Conservation (phyloP, 257 asterid genomes). For the Osmanthus fragrans region DNA sequence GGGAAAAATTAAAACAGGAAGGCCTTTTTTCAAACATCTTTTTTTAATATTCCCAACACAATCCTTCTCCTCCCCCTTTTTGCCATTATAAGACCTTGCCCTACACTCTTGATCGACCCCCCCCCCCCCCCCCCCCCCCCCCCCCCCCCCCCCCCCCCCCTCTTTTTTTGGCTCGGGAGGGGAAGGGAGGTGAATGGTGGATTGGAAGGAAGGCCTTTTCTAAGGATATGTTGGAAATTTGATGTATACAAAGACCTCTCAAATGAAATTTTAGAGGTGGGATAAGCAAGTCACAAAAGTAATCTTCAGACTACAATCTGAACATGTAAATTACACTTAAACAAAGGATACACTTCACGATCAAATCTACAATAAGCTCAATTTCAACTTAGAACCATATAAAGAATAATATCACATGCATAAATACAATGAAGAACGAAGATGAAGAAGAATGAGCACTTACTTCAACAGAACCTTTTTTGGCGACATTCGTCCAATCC, state of each 20-base stretch:
- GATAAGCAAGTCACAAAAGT: not conserved
- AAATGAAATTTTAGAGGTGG: not conserved
- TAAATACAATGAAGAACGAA: not conserved
- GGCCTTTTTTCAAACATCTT: not conserved
- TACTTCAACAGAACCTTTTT: slow-evolving; percentile 92
- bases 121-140: too few relatives aligned
- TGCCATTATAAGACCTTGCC: not conserved
- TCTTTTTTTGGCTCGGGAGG: too few relatives aligned
- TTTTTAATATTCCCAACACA: not conserved
- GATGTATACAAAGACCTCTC: not conserved
- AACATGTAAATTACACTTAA: not conserved
- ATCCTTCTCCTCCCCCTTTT: not conserved
- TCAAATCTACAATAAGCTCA: not conserved
- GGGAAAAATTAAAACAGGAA: not conserved
- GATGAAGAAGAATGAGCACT: slow-evolving; percentile 15
- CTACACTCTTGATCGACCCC: not conserved
- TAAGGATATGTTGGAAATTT: not conserved
- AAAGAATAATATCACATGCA: not conserved
- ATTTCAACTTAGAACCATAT: not conserved
- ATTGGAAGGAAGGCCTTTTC: not conserved
- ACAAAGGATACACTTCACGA: not conserved
- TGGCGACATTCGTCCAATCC: slow-evolving; percentile 91
- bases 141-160: too few relatives aligned
- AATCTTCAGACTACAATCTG: not conserved
- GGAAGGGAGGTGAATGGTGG: not conserved